phyloP scores from a whole-genome alignment of 2,329 filamentous ascomycete genomes.

The Talaromyces sp. region DNA sequence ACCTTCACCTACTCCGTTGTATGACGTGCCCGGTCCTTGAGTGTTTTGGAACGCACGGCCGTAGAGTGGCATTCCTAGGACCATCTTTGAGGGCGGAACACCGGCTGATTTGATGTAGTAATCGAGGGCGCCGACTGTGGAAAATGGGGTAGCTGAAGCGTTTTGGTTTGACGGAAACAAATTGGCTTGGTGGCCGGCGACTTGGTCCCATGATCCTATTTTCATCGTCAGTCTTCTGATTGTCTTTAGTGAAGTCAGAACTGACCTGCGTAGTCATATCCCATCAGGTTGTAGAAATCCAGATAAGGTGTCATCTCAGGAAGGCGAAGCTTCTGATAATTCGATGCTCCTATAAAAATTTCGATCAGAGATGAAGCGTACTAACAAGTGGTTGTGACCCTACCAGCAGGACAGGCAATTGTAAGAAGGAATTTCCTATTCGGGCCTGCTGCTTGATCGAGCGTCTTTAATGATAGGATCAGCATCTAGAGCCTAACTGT shows the following conservation, averaged over 20 bases:
- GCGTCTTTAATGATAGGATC: constrained; percentile 26
- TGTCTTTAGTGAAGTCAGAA: not conserved
- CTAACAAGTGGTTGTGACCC: not conserved
- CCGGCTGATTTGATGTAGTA: constrained; percentile 63
- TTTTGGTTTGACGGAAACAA: constrained; percentile 61
- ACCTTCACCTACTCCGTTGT: constrained; percentile 67
- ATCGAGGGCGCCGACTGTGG: constrained; percentile 66
- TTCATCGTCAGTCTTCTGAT: not conserved
- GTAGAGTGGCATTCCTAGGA: constrained; percentile 95
- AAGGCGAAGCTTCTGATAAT: constrained; percentile 38
- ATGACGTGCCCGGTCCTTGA: constrained; percentile 69
- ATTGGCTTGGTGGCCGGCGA: constrained; percentile 79
- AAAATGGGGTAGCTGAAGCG: constrained; percentile 73
- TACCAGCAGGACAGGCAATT: constrained; percentile 50
- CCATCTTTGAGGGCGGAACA: constrained; percentile 69
- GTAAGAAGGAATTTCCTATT: constrained; percentile 49
- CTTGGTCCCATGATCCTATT: constrained; percentile 52
- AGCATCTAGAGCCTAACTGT: not conserved
- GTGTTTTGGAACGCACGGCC: constrained; percentile 82
- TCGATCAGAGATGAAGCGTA: constrained; percentile 30
- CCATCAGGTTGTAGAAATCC: constrained; percentile 51
- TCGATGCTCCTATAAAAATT: constrained; percentile 32
- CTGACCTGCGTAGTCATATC: constrained; percentile 22
- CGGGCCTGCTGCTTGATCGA: constrained; percentile 41
- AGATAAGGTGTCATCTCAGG: constrained; percentile 48